Evolutionary conservation across 2,329 filamentous ascomycete genomes (phyloP).

Genomic region (Periconia digitata): DNA sequence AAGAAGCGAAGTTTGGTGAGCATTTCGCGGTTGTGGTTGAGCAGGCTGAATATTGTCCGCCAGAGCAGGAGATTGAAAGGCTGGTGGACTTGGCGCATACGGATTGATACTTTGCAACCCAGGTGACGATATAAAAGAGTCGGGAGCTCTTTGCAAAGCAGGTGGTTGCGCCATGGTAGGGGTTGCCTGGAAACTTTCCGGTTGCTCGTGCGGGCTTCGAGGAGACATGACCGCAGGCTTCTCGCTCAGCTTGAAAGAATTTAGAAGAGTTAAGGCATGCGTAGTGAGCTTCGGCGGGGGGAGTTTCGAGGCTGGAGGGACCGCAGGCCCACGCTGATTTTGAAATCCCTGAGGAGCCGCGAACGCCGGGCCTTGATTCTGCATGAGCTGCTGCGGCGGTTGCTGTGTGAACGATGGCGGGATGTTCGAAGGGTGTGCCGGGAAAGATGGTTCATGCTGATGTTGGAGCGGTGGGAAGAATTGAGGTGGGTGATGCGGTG

Average conservation of each 20-base stretch:
- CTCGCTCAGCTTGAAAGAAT: constrained; percentile 55
- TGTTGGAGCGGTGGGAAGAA: constrained; percentile 26
- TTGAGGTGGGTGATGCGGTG: constrained; percentile 18
- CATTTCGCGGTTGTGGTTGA: constrained; percentile 41
- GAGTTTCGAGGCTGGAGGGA: constrained; percentile 59
- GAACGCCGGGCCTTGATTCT: constrained; percentile 21
- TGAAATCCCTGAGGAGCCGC: constrained; percentile 25
- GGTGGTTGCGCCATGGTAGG: constrained; percentile 26
- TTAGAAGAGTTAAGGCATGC: constrained; percentile 60
- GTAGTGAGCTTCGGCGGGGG: constrained; percentile 60
- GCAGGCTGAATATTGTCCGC: constrained; percentile 25
- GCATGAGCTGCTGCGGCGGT: constrained; percentile 45
- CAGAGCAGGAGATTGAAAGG: constrained; percentile 32
- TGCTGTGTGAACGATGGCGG: constrained; percentile 28
- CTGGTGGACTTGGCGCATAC: constrained; percentile 30
- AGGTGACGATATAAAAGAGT: constrained; percentile 25
- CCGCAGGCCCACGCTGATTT: constrained; percentile 45
- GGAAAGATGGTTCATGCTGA: constrained; percentile 15
- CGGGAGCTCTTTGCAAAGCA: constrained; percentile 21
- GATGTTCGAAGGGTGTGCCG: constrained; percentile 19
- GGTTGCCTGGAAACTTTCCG: constrained; percentile 22
- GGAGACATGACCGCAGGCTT: constrained; percentile 21
- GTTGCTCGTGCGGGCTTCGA: constrained; percentile 11
- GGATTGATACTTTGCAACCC: constrained; percentile 8
- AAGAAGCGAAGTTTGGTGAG: constrained; percentile 50